Base-by-base conservation (phyloP, 345 rosid species). In the Excoecaria agallocha region DNA sequence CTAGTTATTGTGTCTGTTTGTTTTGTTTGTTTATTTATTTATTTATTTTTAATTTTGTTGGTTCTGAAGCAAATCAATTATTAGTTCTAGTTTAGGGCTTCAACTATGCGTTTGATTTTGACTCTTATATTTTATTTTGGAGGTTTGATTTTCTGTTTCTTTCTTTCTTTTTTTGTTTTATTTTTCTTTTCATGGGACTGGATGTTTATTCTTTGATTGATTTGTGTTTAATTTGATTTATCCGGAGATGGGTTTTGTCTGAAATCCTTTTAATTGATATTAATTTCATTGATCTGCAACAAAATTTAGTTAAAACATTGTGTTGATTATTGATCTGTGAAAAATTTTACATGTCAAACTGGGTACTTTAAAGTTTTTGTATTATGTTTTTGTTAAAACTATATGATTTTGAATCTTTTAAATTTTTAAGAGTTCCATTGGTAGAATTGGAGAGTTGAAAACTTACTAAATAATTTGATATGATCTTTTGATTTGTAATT, bases 291-390 rank as follows among this genome's bases (percentile, higher is more conserved):
- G 64, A 25, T 24, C 6, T 24, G 64, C 13, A 25, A 59, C 2
- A 11, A 8, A 12, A 13, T 61, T 15, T 19, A 19, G 24, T 55
- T 19, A 24, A 55, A 19, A 55, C 59, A 55, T 13, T 60, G 30
- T 12, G 38, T 25, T 60, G 67, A n/a, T 64, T 45, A 19, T 64
- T 64, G 68, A 64, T 64, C 50, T 41, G 68, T 64, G 19, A 19
- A 41, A 10, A n/a, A 64, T 64, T 43, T 17, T 16, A 19, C 11
- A 16, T 39, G 49, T 11, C 8, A 41, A 64, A 39, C 19, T 64
- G 19, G 13, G 4, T 17, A 25, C 68, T 64, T 39, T 19, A 41
- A 58, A 24, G 9, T 8, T 7, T 63, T n/a, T n/a, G n/a, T n/a
- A n/a, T n/a, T n/a, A n/a, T n/a, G n/a, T n/a, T n/a, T n/a, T 39